Conservation (phyloP, 2,329 filamentous ascomycete genomes). For the Domatiomyces catenatus region DNA sequence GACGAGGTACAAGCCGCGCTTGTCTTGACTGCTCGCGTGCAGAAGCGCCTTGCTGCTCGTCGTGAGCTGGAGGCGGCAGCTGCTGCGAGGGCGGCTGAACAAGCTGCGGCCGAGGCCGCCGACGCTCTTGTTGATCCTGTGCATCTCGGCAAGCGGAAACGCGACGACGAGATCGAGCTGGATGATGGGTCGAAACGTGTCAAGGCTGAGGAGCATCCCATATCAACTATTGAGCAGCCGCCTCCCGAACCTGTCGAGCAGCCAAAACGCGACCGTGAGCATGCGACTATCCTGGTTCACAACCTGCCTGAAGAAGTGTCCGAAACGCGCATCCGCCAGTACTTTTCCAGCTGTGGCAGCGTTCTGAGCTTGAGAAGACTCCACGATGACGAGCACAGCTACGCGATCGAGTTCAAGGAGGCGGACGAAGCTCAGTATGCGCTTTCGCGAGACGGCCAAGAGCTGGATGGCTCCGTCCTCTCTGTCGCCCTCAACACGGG, state of each 20-base stretch:
- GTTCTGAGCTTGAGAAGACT: conserved; percentile 63
- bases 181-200: conserved; percentile 50
- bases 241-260: conserved; percentile 21
- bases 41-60: conserved; percentile 47
- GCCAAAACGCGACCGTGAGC: conserved; percentile 71
- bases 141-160: conserved; percentile 54
- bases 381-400: conserved; percentile 48
- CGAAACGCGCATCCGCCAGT: conserved; percentile 63
- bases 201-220: conserved; percentile 34
- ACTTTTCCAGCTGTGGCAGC: conserved; percentile 79
- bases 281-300: conserved; percentile 68
- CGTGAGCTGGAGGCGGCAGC: conserved; percentile 51
- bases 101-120: conserved; percentile 19
- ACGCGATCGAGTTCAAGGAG: conserved; percentile 71
- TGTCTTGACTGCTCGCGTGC: conserved; percentile 55
- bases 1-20: conserved; percentile 58
- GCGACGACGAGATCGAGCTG: conserved; percentile 41
- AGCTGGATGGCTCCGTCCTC: conserved; percentile 57
- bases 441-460: conserved; percentile 65
- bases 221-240: conserved; percentile 3
- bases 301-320: conserved; percentile 57
- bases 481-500: conserved; percentile 58
- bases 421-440: conserved; percentile 69
- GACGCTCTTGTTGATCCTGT: conserved; percentile 16
- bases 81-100: conserved; percentile 28